Evolutionary conservation across 1,284 basidiomycete genomes (phyloP), one percentile per base, ranked within the genome.

Genomic region (Apiotrichum sp.): DNA sequence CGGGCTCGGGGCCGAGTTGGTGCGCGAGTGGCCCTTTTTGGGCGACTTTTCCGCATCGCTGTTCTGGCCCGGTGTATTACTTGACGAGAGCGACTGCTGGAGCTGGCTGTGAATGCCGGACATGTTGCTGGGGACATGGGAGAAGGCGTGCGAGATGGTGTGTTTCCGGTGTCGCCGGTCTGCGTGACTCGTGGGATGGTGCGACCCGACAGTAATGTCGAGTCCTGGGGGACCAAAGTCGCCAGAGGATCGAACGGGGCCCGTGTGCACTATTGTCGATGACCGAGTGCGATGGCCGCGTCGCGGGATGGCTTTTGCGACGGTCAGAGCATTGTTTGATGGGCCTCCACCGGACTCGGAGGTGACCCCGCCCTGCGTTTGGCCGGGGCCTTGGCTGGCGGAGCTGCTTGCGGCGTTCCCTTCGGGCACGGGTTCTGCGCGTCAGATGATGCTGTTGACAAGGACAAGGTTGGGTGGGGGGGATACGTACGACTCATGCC

Each of bases 251-350:
- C 47, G 47, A 14, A 48, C 16, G 2, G 39, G 39, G 4, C 49
- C 65, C 6, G 58, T 61, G 3, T 62, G 65, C 32, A 68, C 58
- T n/a, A 69, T 65, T 4, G 70, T 72, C 6, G 69, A 67, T 7
- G 70, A 72, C 33, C 70, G 53, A 7, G 63, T 55, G 36, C 69
- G 61, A 16, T 56, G 35, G 3, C 31, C 53, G 33, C 39, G 55
- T 32, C 31, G 3, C 11, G 47, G 50, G 8, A 13, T 8, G 40
- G n/a, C 10, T 33, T 41, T 48, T 4, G n/a, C 10, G 10, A 38
- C 31, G 3, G 38, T 9, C 3, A 44, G 47, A 3, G 46, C 32
- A 32, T 22, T 46, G 7, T 16, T 16, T 8, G 33, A 10, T 35
- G 11, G 14, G 3, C 45, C 22, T 22, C 22, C 22, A 22, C 29